Conservation (phyloP, 768 basidiomycete genomes). For the Lentinula sp. region DNA sequence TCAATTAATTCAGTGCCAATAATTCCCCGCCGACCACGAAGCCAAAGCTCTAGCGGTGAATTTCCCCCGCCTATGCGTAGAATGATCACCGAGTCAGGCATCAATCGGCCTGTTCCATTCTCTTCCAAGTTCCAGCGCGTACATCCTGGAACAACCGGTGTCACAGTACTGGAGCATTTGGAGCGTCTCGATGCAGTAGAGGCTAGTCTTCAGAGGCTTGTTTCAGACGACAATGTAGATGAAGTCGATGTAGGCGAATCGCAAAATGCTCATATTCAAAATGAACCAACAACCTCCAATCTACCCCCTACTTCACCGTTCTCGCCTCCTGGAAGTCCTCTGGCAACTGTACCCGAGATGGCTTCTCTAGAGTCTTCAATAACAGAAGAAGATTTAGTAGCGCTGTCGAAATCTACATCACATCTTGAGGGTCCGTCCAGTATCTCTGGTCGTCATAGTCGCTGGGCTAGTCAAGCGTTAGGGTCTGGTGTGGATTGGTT, state of each 20-base stretch:
- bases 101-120: constrained; percentile 74
- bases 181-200: constrained; percentile 82
- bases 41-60: constrained; percentile 59
- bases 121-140: constrained; percentile 79
- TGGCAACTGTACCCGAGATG: constrained; percentile 53
- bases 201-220: constrained; percentile 71
- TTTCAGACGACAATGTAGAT: constrained; percentile 44
- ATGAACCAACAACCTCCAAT: constrained; percentile 23
- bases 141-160: constrained; percentile 82
- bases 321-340: constrained; percentile 56
- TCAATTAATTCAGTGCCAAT: constrained; percentile 58
- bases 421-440: constrained; percentile 50
- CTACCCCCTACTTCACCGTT: constrained; percentile 35
- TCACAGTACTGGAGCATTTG: constrained; percentile 78
- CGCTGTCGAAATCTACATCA: constrained; percentile 73
- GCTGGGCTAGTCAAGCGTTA: constrained; percentile 25
- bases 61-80: constrained; percentile 72
- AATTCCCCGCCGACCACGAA: constrained; percentile 43
- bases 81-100: constrained; percentile 58
- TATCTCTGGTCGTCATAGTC: constrained; percentile 20
- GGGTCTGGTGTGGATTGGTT: constrained; percentile 40
- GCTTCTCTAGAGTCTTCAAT: constrained; percentile 46
- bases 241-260: constrained; percentile 64
- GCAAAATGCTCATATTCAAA: neutral
- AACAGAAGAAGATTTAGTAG: constrained; percentile 64